These are phyloP conservation scores for Fusarium sp. DNA, from an alignment of 2,329 filamentous ascomycete genomes.

Conservation along the genomic window DNA sequence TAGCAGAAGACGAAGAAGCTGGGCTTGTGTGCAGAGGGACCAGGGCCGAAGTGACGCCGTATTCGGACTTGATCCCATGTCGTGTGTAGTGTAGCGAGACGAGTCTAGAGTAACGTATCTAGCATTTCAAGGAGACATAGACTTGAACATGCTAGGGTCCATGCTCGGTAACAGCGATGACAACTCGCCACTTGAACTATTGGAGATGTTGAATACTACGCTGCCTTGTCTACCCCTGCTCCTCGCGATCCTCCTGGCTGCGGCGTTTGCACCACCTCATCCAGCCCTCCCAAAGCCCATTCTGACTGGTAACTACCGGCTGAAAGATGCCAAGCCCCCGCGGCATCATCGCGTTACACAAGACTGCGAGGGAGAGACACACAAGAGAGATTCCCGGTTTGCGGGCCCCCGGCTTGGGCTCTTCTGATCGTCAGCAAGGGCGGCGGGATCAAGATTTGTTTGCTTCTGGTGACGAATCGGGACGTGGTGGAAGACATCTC, in stretches of 20 bases:
- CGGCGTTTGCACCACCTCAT: constrained; percentile 7
- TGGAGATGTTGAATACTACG: neutral
- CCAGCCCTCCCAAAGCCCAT: neutral
- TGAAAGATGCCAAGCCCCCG: constrained; percentile 1
- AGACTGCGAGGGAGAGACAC: constrained; percentile 31
- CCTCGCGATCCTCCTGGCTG: neutral
- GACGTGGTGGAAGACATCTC: neutral
- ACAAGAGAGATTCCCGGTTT: constrained; percentile 2
- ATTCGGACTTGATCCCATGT: constrained; percentile 29
- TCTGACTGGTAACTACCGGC: neutral
- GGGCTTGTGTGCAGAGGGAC: neutral
- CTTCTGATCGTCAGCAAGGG: constrained; percentile 2
- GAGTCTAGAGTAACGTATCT: constrained; percentile 16
- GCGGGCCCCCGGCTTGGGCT: constrained; percentile 19
- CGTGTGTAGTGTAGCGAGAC: constrained; percentile 26
- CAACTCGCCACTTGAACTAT: neutral
- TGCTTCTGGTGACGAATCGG: neutral
- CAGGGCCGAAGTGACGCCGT: constrained; percentile 39
- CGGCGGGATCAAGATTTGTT: constrained; percentile 13
- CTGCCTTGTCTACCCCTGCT: neutral
- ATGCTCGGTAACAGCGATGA: neutral
- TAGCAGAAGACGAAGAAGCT: neutral
- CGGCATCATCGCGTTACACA: constrained; percentile 29
- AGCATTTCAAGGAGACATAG: constrained; percentile 12
- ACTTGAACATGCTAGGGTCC: neutral